Conservation (phyloP, 805 yeast genomes). For the Debaryomyces castellii region DNA sequence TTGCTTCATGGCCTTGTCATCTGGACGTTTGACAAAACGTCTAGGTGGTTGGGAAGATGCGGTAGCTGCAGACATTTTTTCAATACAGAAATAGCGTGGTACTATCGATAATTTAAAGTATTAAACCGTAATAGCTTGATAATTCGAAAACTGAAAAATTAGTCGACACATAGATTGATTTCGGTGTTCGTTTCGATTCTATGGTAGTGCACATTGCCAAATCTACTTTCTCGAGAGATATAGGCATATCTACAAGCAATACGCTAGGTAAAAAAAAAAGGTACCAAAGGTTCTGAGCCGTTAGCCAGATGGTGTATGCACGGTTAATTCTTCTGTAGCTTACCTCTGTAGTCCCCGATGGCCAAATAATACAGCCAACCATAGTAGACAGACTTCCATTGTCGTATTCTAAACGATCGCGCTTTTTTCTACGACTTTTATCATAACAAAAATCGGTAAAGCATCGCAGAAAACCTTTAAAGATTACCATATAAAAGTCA, state of each 20-base stretch:
- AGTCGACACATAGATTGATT: background rate
- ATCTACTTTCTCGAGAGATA: too few species aligned
- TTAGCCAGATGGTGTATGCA: too few species aligned
- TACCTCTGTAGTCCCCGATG: too few species aligned
- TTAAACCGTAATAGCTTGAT: background rate
- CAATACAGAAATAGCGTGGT: background rate
- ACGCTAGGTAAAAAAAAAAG: too few species aligned
- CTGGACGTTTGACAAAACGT: constrained; percentile 73
- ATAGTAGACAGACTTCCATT: background rate
- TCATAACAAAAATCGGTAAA: constrained; percentile 1
- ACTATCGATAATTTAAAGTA: background rate
- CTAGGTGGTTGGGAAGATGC: constrained; percentile 27
- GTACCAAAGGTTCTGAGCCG: too few species aligned
- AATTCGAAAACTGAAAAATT: background rate
- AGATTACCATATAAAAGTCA: background rate
- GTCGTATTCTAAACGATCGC: background rate
- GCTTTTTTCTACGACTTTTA: background rate
- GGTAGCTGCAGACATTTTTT: constrained; percentile 11
- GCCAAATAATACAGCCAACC: too few species aligned
- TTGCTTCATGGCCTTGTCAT: constrained; percentile 61
- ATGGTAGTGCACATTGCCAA: background rate
- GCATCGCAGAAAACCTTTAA: background rate
- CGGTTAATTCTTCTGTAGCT: too few species aligned
- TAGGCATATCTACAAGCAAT: too few species aligned
- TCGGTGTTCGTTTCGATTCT: background rate